These are phyloP conservation scores for Sarcodon aspratus DNA, from an alignment of 768 basidiomycete species.

Conservation along the genomic window DNA sequence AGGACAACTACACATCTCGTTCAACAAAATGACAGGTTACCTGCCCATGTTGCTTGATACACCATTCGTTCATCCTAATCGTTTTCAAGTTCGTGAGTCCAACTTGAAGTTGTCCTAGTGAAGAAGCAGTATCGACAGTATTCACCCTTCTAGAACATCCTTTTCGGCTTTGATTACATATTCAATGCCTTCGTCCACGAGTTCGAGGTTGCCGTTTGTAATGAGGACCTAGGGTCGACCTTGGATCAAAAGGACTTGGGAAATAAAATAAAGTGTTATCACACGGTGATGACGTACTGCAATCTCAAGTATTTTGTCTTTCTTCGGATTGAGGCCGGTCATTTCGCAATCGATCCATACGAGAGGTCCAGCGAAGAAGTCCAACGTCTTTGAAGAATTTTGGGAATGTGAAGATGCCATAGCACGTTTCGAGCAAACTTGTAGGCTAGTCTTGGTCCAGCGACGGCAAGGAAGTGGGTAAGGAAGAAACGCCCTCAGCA, in stretches of 20 bases:
- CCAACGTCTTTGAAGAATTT: conserved; percentile 17
- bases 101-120: not conserved
- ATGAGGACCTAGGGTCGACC: conserved; percentile 54
- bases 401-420: too few species aligned
- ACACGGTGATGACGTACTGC: conserved; percentile 31
- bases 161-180: conserved; percentile 71
- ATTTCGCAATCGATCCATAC: conserved; percentile 89
- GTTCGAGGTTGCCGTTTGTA: conserved; percentile 72
- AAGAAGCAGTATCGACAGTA: conserved; percentile 3
- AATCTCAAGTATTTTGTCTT: conserved; percentile 71
- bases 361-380: conserved; percentile 53
- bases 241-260: not conserved
- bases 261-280: not conserved
- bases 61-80: conserved; percentile 82
- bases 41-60: conserved; percentile 66
- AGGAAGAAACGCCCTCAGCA: too few species aligned
- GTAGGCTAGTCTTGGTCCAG: too few species aligned
- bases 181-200: conserved; percentile 72
- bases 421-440: too few species aligned
- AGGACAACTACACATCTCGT: not conserved
- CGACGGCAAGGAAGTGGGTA: too few species aligned
- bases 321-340: conserved; percentile 61
- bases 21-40: conserved; percentile 25
- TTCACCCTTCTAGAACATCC: conserved; percentile 54
- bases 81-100: not conserved